A percentile compares a stretch with the other conserved stretches of the same genome.
phyloP scores from a whole-genome alignment of 768 basidiomycete genomes.

The Exidia glandulosa region DNA sequence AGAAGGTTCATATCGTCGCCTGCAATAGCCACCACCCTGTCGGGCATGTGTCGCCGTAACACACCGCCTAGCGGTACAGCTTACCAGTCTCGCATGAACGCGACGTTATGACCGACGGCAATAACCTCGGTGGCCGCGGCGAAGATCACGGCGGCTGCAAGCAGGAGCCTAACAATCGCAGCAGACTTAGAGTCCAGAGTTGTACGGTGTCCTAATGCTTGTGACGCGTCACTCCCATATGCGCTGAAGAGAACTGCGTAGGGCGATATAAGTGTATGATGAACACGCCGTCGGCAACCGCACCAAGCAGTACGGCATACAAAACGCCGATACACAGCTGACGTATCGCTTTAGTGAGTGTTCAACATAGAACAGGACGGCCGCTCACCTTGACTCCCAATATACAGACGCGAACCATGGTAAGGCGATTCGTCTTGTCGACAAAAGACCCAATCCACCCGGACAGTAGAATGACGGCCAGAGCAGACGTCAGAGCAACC shows the following conservation, averaged over 20 bases:
- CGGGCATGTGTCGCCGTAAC: neutral
- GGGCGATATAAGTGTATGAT: slow-evolving; percentile 16
- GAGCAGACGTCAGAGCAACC: slow-evolving; percentile 34
- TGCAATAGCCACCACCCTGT: slow-evolving; percentile 26
- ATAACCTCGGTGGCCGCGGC: slow-evolving; percentile 29
- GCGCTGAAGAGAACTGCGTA: neutral
- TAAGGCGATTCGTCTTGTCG: slow-evolving; percentile 26
- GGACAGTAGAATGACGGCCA: slow-evolving; percentile 28
- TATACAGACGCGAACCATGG: slow-evolving; percentile 28
- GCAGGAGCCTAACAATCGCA: slow-evolving; percentile 18
- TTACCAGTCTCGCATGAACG: slow-evolving; percentile 40
- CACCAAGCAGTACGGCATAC: neutral
- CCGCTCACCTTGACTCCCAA: slow-evolving; percentile 31
- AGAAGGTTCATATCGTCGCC: slow-evolving; percentile 21
- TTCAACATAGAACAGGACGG: slow-evolving; percentile 14
- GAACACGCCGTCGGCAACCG: slow-evolving; percentile 23
- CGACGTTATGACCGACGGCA: slow-evolving; percentile 30
- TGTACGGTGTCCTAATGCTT: slow-evolving; percentile 4
- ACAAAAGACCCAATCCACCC: slow-evolving; percentile 32
- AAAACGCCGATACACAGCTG: neutral
- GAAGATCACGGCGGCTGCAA: slow-evolving; percentile 22
- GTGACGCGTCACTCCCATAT: neutral
- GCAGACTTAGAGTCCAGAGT: slow-evolving; percentile 1
- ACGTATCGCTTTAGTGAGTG: neutral
- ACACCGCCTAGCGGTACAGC: neutral